Evolutionary conservation across 2,329 filamentous ascomycete species (phyloP).

Genomic region (Plectosphaerella cucumerina): DNA sequence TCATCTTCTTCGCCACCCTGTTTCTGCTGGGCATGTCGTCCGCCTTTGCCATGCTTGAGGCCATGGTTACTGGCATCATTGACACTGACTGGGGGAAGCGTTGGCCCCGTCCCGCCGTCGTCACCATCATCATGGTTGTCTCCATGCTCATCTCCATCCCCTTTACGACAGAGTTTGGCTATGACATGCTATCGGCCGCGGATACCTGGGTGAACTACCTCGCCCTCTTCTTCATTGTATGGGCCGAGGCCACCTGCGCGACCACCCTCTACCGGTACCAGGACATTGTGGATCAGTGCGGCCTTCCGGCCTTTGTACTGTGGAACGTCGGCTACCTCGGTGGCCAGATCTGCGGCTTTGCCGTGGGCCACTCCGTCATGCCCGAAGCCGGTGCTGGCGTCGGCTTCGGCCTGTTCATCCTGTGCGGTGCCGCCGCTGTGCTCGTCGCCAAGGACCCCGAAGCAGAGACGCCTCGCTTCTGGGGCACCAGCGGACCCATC

Average conservation of each 20-base stretch:
- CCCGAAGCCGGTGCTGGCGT: slow-evolving; percentile 39
- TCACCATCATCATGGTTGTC: slow-evolving; percentile 38
- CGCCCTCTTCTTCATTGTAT: slow-evolving; percentile 45
- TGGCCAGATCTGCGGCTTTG: slow-evolving; percentile 41
- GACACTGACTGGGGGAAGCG: slow-evolving; percentile 37
- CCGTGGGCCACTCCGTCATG: slow-evolving; percentile 38
- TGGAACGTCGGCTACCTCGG: slow-evolving; percentile 45
- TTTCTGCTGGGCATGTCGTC: slow-evolving; percentile 50
- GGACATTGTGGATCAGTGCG: slow-evolving; percentile 35
- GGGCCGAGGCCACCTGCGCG: slow-evolving; percentile 43
- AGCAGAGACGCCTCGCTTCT: slow-evolving; percentile 2
- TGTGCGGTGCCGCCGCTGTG: slow-evolving; percentile 27
- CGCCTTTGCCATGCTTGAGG: slow-evolving; percentile 49
- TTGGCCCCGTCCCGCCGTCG: slow-evolving; percentile 34
- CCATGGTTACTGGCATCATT: slow-evolving; percentile 43
- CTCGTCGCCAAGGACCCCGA: slow-evolving; percentile 21
- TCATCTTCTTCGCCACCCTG: slow-evolving; percentile 49
- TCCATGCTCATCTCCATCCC: slow-evolving; percentile 46
- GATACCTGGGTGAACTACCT: slow-evolving; percentile 51
- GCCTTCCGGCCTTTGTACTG: slow-evolving; percentile 33
- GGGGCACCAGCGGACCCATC: slow-evolving; percentile 11
- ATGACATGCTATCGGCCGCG: slow-evolving; percentile 45
- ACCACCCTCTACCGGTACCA: slow-evolving; percentile 48
- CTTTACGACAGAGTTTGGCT: slow-evolving; percentile 52
- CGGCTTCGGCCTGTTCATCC: slow-evolving; percentile 44